Percentiles rank a stretch among this genome's conserved stretches.
Evolutionary conservation across 371 early-diverging fungal species (phyloP).

Genomic region (Actinomucor elegans): DNA sequence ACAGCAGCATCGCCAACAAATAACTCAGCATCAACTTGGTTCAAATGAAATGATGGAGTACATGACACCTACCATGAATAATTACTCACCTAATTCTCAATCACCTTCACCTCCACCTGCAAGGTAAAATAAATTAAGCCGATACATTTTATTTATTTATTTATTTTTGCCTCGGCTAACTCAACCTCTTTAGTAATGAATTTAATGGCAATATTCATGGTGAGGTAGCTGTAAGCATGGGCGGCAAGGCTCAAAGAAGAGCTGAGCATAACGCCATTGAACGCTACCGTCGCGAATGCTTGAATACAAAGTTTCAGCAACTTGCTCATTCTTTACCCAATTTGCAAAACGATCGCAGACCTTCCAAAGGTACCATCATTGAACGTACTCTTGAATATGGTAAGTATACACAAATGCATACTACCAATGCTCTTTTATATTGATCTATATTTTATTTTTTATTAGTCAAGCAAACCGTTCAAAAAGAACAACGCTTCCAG

Average conservation of each 20-base stretch:
- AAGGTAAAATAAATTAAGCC: too few relatives aligned
- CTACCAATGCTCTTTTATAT: background rate
- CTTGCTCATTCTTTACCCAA: constrained; percentile 72
- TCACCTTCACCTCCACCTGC: background rate
- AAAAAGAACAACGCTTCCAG: constrained; percentile 38
- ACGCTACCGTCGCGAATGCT: constrained; percentile 69
- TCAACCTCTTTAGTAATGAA: too few relatives aligned
- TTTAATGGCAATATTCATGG: too few relatives aligned
- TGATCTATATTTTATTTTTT: too few relatives aligned
- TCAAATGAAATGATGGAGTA: background rate
- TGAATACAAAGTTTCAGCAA: constrained; percentile 71
- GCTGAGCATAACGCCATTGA: constrained; percentile 79
- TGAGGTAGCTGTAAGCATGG: too few relatives aligned
- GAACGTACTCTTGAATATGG: constrained; percentile 61
- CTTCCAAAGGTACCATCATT: constrained; percentile 73
- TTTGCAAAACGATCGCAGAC: constrained; percentile 63
- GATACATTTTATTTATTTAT: background rate
- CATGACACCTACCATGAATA: background rate
- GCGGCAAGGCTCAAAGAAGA: constrained; percentile 52
- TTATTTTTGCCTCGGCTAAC: too few relatives aligned
- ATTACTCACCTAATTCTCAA: background rate
- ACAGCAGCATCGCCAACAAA: constrained; percentile 47
- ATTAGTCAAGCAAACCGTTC: constrained; percentile 29
- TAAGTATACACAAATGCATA: constrained; percentile 2
- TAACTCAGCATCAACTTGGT: constrained; percentile 58